A percentile compares a stretch with the other conserved stretches of the same genome.
These are phyloP conservation scores for Talaromyces sp. DNA, from an alignment of 2,329 filamentous ascomycete genomes.

Conservation along the genomic window DNA sequence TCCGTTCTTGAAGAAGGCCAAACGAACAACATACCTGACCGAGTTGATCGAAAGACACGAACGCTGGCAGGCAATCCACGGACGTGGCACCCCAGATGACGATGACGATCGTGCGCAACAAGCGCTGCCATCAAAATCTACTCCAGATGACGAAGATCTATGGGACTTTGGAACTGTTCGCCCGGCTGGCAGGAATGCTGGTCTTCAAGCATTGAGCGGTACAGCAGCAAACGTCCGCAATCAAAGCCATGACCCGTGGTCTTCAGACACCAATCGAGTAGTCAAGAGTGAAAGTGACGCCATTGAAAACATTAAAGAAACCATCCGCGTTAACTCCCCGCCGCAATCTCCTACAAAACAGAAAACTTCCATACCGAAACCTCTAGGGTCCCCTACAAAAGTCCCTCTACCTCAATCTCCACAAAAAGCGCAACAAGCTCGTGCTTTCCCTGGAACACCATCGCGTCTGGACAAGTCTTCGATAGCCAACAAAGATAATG, in stretches of 20 bases:
- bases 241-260: constrained; percentile 48
- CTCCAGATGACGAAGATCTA: constrained; percentile 73
- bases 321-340: constrained; percentile 52
- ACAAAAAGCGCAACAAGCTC: constrained; percentile 51
- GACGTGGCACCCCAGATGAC: constrained; percentile 66
- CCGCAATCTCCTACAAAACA: constrained; percentile 57
- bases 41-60: constrained; percentile 90
- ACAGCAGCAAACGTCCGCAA: constrained; percentile 74
- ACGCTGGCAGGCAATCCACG: constrained; percentile 79
- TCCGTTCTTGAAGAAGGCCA: constrained; percentile 84
- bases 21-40: constrained; percentile 93
- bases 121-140: constrained; percentile 33
- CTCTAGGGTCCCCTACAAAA: constrained; percentile 55
- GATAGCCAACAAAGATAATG: constrained; percentile 27
- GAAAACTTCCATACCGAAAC: constrained; percentile 33
- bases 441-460: constrained; percentile 49
- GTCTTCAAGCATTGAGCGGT: constrained; percentile 72
- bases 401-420: constrained; percentile 61
- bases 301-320: constrained; percentile 29
- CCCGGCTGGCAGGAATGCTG: constrained; percentile 66
- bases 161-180: constrained; percentile 98
- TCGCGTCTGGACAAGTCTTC: constrained; percentile 37
- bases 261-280: neutral
- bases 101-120: constrained; percentile 51
- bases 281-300: constrained; percentile 22